Conservation (phyloP, 2,329 filamentous ascomycete species). For the Metarhizium humberi region DNA sequence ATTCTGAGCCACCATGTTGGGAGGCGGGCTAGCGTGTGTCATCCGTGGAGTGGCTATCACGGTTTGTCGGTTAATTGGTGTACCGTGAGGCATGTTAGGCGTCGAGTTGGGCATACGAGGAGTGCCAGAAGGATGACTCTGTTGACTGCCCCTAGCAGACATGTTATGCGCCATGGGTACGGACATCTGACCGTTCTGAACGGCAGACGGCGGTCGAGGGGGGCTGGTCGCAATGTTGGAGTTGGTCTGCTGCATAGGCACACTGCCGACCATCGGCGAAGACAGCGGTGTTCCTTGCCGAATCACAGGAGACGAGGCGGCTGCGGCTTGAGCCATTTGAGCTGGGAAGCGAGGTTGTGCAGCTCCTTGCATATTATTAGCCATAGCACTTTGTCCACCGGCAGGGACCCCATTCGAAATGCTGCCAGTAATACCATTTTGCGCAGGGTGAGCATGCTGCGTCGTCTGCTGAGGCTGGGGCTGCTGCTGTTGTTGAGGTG, state of each 20-base stretch:
- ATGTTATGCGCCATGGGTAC: conserved; percentile 53
- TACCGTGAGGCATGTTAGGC: conserved; percentile 50
- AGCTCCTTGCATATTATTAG: conserved; percentile 28
- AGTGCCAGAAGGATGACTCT: conserved; percentile 55
- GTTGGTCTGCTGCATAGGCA: conserved; percentile 55
- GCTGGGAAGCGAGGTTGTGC: conserved; percentile 39
- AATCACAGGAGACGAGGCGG: conserved; percentile 58
- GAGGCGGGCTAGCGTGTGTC: conserved; percentile 52
- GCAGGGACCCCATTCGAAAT: conserved; percentile 28
- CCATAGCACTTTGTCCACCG: conserved; percentile 23
- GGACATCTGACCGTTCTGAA: conserved; percentile 49
- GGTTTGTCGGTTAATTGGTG: conserved; percentile 44
- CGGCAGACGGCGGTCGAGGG: conserved; percentile 55
- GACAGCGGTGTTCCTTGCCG: conserved; percentile 58
- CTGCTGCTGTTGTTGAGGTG: background rate
- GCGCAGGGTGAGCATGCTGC: conserved; percentile 24
- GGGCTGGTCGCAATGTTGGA: conserved; percentile 63
- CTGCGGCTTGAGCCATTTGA: conserved; percentile 48
- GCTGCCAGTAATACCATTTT: conserved; percentile 27
- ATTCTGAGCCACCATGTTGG: conserved; percentile 47
- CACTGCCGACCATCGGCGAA: conserved; percentile 53
- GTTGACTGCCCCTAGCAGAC: conserved; percentile 56
- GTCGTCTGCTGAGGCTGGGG: conserved; percentile 13
- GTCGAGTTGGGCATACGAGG: conserved; percentile 53
- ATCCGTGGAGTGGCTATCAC: conserved; percentile 51